Evolutionary conservation across 2,329 filamentous ascomycete species (phyloP).

Genomic region (Sordariomycetes sp.): DNA sequence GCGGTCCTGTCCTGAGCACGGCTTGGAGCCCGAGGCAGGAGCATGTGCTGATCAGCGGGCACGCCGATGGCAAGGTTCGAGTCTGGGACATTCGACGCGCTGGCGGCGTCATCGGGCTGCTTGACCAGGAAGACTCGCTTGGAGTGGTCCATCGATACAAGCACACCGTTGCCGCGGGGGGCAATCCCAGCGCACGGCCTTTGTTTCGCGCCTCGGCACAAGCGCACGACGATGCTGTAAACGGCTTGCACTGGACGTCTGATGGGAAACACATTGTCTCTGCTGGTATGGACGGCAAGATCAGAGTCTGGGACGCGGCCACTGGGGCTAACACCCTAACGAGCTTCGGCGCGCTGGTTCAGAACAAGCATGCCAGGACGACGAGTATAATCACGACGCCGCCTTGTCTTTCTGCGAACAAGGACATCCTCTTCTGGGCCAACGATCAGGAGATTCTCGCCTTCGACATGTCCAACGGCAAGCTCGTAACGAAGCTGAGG

Average conservation of each 20-base stretch:
- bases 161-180: conserved; percentile 19
- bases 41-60: conserved; percentile 72
- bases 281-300: conserved; percentile 71
- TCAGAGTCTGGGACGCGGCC: conserved; percentile 78
- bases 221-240: conserved; percentile 76
- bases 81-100: conserved; percentile 84
- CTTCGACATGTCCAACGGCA: conserved; percentile 72
- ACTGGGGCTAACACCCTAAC: conserved; percentile 81
- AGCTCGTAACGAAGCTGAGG: conserved; percentile 59
- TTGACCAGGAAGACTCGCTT: conserved; percentile 77
- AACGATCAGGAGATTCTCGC: conserved; percentile 74
- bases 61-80: conserved; percentile 74
- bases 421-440: conserved; percentile 61
- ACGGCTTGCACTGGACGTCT: conserved; percentile 77
- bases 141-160: conserved; percentile 45
- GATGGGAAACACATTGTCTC: conserved; percentile 70
- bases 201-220: conserved; percentile 41
- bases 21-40: conserved; percentile 78
- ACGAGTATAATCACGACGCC: conserved; percentile 45
- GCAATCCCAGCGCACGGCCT: conserved; percentile 15
- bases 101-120: conserved; percentile 62
- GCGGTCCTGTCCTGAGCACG: conserved; percentile 57
- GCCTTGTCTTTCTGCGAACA: conserved; percentile 30
- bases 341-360: conserved; percentile 75
- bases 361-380: conserved; percentile 59